Conservation (phyloP, 1,139 yeast genomes). For the Tardiomyces blankii region DNA sequence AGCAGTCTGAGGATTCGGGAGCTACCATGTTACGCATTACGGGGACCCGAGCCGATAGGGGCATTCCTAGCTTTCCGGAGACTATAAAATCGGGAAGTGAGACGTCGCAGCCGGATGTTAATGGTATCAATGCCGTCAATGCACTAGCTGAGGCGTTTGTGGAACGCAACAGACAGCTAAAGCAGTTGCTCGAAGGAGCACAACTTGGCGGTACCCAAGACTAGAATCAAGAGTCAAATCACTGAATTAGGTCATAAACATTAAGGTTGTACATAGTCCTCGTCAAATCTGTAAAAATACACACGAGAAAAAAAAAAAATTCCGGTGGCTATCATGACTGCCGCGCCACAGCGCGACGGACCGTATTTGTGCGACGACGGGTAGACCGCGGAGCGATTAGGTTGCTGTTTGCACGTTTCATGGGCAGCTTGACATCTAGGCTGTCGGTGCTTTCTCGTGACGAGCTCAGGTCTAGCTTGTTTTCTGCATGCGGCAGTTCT, state of each 20-base stretch:
- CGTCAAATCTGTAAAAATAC: background rate
- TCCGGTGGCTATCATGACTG: background rate
- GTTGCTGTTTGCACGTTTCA: background rate
- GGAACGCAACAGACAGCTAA: background rate
- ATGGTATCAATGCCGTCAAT: background rate
- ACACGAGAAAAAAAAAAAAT: too few species aligned
- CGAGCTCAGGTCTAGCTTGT: background rate
- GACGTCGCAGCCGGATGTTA: background rate
- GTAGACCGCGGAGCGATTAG: background rate
- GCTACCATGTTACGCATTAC: slow-evolving; percentile 6
- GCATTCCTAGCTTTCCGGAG: background rate
- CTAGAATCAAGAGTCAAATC: too few species aligned
- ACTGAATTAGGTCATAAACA: background rate
- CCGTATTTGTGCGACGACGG: background rate
- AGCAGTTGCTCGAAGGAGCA: background rate
- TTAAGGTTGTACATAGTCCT: background rate
- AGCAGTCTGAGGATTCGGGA: slow-evolving; percentile 5
- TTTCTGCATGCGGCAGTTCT: background rate
- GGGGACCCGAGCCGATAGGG: slow-evolving; percentile 1
- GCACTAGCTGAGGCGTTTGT: background rate
- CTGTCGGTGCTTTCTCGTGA: background rate
- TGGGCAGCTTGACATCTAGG: background rate
- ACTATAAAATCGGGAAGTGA: background rate
- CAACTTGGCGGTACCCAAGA: too few species aligned
- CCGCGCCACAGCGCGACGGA: background rate